Conservation (phyloP, 345 rosid species). For the Melaleuca quinquenervia region DNA sequence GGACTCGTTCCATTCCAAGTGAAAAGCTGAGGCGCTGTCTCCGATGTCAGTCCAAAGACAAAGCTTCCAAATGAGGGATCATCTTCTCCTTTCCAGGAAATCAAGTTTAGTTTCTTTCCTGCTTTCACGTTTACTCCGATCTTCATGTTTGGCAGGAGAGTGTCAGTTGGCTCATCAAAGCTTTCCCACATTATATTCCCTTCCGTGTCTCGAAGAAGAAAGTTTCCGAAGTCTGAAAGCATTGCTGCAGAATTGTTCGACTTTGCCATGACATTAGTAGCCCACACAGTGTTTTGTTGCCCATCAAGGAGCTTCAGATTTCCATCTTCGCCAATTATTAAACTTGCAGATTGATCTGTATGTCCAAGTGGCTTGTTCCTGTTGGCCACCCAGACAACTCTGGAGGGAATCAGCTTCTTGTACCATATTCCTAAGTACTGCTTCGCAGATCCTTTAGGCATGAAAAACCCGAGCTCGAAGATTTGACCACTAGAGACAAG, state of each 20-base stretch:
- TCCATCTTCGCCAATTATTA: conserved; percentile 6
- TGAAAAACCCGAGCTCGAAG: conserved; percentile 1
- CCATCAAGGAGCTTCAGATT: conserved; percentile 11
- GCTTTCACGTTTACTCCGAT: conserved; percentile 11
- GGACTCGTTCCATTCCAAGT: neutral
- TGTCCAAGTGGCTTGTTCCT: conserved; percentile 17
- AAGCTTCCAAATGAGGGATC: conserved; percentile 20
- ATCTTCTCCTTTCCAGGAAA: conserved; percentile 13
- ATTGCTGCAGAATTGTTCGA: neutral
- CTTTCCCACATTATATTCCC: conserved; percentile 15
- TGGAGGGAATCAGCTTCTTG: neutral
- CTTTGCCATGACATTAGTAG: conserved; percentile 1
- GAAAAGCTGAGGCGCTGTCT: conserved; percentile 15
- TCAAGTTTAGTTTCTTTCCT: conserved; percentile 4
- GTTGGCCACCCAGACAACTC: conserved; percentile 33
- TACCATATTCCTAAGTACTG: neutral
- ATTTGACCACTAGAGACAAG: neutral
- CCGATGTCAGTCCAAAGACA: conserved; percentile 2
- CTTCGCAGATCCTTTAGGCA: neutral
- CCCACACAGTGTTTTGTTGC: conserved; percentile 7
- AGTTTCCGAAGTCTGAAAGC: conserved; percentile 21
- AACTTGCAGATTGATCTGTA: conserved; percentile 1
- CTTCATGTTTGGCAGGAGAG: conserved; percentile 23
- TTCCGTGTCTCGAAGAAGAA: conserved; percentile 5
- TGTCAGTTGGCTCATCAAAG: conserved; percentile 26